Base-by-base conservation (phyloP, 2,329 filamentous ascomycete species). In the Trichoderma koningiopsis region DNA sequence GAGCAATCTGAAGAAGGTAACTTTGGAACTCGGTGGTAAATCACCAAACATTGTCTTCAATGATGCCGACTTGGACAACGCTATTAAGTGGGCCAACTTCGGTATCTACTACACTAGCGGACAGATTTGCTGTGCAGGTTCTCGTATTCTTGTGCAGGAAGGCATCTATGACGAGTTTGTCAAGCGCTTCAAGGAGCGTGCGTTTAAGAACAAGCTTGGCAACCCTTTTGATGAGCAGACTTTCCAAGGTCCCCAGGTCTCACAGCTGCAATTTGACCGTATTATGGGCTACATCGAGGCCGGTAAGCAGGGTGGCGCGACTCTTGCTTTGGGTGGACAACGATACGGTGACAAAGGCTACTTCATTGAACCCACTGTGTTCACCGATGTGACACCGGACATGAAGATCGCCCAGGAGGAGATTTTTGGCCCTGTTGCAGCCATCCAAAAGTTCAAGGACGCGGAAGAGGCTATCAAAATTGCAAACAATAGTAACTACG, bases 211-310 rank as follows among this genome's bases (percentile, higher is more conserved):
- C 86, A 86, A 89, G 75, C 91, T 96, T 74, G 93, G 93, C 74
- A 91, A 96, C 84, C 93, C 93, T 72, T 95, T 96, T 85, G 83
- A 87, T 75, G 79, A 86, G 73, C 86, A 91, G 72, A 95, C 92
- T 73, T 95, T 95, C 91, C 93, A 96, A 82, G 93, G 93, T 62
- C 93, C 93, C 49, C 93, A 96, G 83, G 91, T 96, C 77, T 93
- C 90, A 73, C 86, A 96, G 82, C 83, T 94, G 66, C 93, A 97
- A 82, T 96, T 91, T 77, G 92, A 96, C 83, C 91, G 92, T 74
- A 94, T 96, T 83, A 95, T 96, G 92, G 85, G 86, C 77, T 91
- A 88, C 82, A 92, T 96, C 76, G 86, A 95, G 79, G 83, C 87
- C 72, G 87, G 87, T 63, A 88, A 87, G 81, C 82, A 86, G 55